These are phyloP conservation scores for Fonsecaea nubica DNA, from an alignment of 2,329 filamentous ascomycete genomes.

Conservation along the genomic window DNA sequence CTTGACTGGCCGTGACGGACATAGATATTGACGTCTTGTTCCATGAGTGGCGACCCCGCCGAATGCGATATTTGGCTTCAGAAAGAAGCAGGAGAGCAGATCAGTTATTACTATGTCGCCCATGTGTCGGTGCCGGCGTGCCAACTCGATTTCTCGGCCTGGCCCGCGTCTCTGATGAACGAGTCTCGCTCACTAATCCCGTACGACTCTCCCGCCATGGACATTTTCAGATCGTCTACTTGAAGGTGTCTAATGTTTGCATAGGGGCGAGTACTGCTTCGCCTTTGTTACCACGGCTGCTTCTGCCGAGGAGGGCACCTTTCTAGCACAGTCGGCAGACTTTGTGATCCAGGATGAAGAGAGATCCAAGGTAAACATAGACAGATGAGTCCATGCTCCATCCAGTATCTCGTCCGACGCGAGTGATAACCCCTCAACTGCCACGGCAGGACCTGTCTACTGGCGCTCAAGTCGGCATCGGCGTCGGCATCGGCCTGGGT, in stretches of 20 bases:
- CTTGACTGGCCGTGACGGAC: no score
- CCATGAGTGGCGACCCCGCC: slow-evolving; percentile 3
- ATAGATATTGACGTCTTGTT: background rate
- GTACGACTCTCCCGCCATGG: background rate
- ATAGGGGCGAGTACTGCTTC: slow-evolving; percentile 13
- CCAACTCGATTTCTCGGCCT: slow-evolving; percentile 7
- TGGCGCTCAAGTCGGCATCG: slow-evolving; percentile 5
- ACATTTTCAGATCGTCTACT: background rate
- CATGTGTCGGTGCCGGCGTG: slow-evolving; percentile 6
- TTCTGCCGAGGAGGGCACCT: background rate
- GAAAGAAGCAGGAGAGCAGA: slow-evolving; percentile 8
- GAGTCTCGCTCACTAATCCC: background rate
- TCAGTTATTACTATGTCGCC: slow-evolving; percentile 7
- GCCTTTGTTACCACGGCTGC: slow-evolving; percentile 1
- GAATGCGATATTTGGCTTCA: slow-evolving; percentile 17
- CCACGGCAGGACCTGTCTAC: background rate
- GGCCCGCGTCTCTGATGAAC: background rate
- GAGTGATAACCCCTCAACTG: background rate
- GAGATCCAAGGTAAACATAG: slow-evolving; percentile 2
- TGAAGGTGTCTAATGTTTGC: background rate
- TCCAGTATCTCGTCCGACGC: background rate
- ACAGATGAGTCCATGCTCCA: background rate
- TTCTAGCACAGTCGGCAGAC: slow-evolving; percentile 5
- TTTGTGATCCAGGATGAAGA: slow-evolving; percentile 7
- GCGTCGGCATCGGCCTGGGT: background rate